Base-by-base conservation (phyloP, 2,329 filamentous ascomycete genomes). In the Paraphoma chrysanthemicola region DNA sequence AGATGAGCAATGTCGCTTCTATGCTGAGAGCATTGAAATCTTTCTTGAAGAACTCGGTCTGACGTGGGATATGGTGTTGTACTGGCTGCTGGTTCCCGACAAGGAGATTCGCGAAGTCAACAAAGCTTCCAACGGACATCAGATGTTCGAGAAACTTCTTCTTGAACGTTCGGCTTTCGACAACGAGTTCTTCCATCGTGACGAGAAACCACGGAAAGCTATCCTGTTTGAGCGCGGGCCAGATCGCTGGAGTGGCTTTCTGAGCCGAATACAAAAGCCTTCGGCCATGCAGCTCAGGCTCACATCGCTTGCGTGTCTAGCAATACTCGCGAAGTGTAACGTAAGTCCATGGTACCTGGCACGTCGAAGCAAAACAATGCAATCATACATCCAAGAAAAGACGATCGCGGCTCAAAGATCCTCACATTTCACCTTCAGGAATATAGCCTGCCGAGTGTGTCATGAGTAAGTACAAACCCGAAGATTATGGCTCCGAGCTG, bases 261-360 rank as follows among this genome's bases (percentile, higher is more conserved):
- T 79, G 6, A 56, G 62, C 1, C 67, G 58, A 14, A 66, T 81
- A 2, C 60, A 67, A 3, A n/a, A 59, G 18, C 61, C 73, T 1
- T 62, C 60, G 1, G 43, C 65, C 3, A 56, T 53, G 4, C 58
- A 57, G 7, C 49, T 79, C 5, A 69, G 67, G 14, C 62, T 70
- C 48, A 71, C 77, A 8, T 77, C 71, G 11, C 51, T 75, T 4
- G 66, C 76, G 4, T 80, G 78, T 54, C 67, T 75, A 17, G 67
- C 66, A 6, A 78, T 81, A 33, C 60, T 73, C 14, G 62, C 69
- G 4, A 64, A 73, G 17, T 70, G 73, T 14, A 62, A 64, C 1
- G 73, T 80, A 50, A 77, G 72, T 38, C 54, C 81, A 2, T 81
- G 78, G 78, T 78, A 80, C 38, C 59, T 81, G 28, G 77, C 71